These are phyloP conservation scores for Casuarina glauca DNA, from an alignment of 306 rosid genomes.

Conservation along the genomic window DNA sequence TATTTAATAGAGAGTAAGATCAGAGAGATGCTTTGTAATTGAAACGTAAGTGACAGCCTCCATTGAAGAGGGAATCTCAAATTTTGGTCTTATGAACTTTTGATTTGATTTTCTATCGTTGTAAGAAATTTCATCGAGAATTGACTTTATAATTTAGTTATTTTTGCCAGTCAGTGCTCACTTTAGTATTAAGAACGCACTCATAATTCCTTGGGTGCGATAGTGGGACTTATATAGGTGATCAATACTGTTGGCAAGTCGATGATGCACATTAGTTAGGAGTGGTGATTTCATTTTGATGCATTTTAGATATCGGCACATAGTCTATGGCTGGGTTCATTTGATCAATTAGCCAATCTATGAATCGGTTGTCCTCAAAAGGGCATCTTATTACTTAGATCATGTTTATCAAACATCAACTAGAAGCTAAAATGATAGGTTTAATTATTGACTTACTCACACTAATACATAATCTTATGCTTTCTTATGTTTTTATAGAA, in stretches of 20 bases:
- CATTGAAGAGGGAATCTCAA: too few species aligned
- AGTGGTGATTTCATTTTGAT: not conserved
- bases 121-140: too few species aligned
- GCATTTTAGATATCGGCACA: not conserved
- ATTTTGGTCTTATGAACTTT: too few species aligned
- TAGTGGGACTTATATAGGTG: not conserved
- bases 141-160: too few species aligned
- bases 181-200: too few species aligned
- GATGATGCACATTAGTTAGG: not conserved
- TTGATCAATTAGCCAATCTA: not conserved
- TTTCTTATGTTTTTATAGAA: not conserved
- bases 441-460: not conserved
- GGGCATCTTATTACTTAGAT: not conserved
- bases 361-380: too few species aligned
- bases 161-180: too few species aligned
- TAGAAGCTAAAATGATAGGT: not conserved
- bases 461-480: not conserved
- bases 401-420: not conserved
- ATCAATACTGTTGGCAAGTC: not conserved
- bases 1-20: too few species aligned
- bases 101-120: too few species aligned
- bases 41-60: too few species aligned
- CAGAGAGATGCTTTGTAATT: too few species aligned
- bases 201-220: too few species aligned
- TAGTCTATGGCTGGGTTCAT: not conserved